A percentile compares a stretch with the other conserved stretches of the same genome.
Evolutionary conservation across 2,329 filamentous ascomycete genomes (phyloP).

Genomic region (Fusarium anguioides): DNA sequence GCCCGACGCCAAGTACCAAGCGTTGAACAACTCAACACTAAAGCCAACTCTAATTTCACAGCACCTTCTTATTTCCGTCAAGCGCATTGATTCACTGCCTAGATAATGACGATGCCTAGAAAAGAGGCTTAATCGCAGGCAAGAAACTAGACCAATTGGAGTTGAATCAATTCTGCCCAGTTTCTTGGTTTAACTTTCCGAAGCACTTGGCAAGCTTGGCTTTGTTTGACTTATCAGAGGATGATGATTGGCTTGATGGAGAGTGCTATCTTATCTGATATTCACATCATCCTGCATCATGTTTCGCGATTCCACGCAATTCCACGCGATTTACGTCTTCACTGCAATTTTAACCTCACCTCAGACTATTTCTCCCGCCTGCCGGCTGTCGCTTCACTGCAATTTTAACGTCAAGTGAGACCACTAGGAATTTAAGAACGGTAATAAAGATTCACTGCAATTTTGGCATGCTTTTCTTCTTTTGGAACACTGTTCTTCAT

Average conservation of each 20-base stretch:
- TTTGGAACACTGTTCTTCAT: too few relatives aligned
- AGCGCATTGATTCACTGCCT: conserved; percentile 6
- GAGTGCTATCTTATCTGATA: neutral
- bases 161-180: neutral
- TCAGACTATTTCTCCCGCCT: too few relatives aligned
- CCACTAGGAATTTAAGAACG: too few relatives aligned
- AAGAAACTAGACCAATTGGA: neutral
- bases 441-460: too few relatives aligned
- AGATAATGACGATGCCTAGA: conserved; percentile 22
- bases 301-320: too few relatives aligned
- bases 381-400: too few relatives aligned
- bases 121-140: conserved; percentile 21
- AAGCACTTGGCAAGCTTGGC: conserved; percentile 24
- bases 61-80: neutral
- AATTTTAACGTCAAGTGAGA: too few relatives aligned
- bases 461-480: too few relatives aligned
- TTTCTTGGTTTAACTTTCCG: conserved; percentile 13
- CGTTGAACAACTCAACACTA: conserved; percentile 22
- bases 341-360: too few relatives aligned
- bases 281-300: neutral
- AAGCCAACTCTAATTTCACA: conserved; percentile 7
- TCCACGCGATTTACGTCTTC: too few relatives aligned
- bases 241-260: neutral
- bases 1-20: conserved; percentile 21
- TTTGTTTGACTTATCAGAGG: neutral